These are phyloP conservation scores for Elongisporangium senticosum DNA, from an alignment of 352 stramenopile species.

Conservation along the genomic window DNA sequence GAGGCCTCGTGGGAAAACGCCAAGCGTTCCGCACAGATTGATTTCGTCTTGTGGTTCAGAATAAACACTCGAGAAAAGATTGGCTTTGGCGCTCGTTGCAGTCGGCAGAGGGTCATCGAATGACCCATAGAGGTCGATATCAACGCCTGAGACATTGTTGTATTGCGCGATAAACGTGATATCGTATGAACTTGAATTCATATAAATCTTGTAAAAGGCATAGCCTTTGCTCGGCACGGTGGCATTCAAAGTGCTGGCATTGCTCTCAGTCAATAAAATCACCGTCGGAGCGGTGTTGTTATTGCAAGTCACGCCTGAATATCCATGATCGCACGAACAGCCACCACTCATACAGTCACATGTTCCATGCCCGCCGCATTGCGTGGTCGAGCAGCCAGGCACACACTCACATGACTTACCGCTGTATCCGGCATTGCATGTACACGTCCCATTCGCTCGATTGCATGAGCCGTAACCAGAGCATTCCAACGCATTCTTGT, in stretches of 20 bases:
- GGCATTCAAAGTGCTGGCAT: constrained; percentile 9
- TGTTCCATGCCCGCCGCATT: constrained; percentile 29
- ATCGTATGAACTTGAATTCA: constrained; percentile 60
- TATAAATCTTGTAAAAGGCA: constrained; percentile 62
- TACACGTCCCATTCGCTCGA: constrained; percentile 35
- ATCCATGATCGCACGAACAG: constrained; percentile 42
- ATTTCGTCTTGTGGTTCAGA: constrained; percentile 42
- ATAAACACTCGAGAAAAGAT: constrained; percentile 53
- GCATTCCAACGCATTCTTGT: constrained; percentile 51
- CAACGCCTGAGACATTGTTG: constrained; percentile 10
- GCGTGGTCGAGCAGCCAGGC: constrained; percentile 41
- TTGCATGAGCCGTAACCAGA: constrained; percentile 63
- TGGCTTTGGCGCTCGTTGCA: constrained; percentile 31
- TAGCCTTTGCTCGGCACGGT: constrained; percentile 47
- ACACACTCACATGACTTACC: constrained; percentile 69
- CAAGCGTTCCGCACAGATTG: constrained; percentile 59
- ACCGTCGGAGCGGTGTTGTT: constrained; percentile 13
- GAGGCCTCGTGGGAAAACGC: constrained; percentile 50
- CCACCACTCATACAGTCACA: constrained; percentile 65
- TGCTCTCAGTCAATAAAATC: constrained; percentile 20
- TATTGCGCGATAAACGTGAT: constrained; percentile 55
- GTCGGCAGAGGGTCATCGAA: constrained; percentile 61
- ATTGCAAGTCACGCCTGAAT: constrained; percentile 35
- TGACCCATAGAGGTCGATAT: constrained; percentile 70
- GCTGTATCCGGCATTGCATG: constrained; percentile 44